Percentiles rank a stretch among this genome's conserved stretches.
These are phyloP conservation scores for Geotrichum reessii DNA, from an alignment of 1,139 yeast species.

Conservation along the genomic window DNA sequence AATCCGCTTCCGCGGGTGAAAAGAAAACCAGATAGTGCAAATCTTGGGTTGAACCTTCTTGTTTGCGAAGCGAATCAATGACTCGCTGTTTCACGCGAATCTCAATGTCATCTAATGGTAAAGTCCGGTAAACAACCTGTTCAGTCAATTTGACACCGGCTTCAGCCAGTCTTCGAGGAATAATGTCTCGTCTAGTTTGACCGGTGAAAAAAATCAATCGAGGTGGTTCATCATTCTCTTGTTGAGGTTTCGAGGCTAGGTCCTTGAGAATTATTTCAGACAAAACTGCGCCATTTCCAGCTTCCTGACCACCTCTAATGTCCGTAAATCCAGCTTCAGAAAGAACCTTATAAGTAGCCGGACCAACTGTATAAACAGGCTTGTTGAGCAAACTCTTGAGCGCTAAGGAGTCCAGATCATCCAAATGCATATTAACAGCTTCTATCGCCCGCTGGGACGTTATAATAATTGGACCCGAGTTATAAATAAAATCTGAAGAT, in stretches of 20 bases:
- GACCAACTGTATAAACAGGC: constrained; percentile 84
- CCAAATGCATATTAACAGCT: constrained; percentile 43
- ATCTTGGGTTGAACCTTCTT: constrained; percentile 22
- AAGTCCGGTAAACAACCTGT: constrained; percentile 64
- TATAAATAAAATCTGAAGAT: constrained; percentile 40
- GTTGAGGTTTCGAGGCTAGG: constrained; percentile 38
- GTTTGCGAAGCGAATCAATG: constrained; percentile 4
- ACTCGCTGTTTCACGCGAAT: constrained; percentile 13
- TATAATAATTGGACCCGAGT: constrained; percentile 55
- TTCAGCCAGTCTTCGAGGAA: constrained; percentile 54
- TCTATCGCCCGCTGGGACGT: constrained; percentile 93
- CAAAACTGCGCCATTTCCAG: constrained; percentile 75
- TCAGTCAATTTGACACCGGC: constrained; percentile 52
- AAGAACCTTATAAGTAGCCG: constrained; percentile 70
- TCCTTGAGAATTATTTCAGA: constrained; percentile 59
- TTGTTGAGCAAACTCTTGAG: constrained; percentile 31
- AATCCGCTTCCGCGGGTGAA: constrained; percentile 82
- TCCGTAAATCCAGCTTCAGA: constrained; percentile 56
- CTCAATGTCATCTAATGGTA: constrained; percentile 35
- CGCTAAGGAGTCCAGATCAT: constrained; percentile 19
- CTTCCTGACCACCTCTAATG: constrained; percentile 64
- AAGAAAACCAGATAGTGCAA: constrained; percentile 69
- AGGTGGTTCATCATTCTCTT: constrained; percentile 24
- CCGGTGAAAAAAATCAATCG: constrained; percentile 80
- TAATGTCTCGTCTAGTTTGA: constrained; percentile 71